These are phyloP conservation scores for Metschnikowia kofuensis DNA, from an alignment of 805 yeast genomes.

Conservation along the genomic window DNA sequence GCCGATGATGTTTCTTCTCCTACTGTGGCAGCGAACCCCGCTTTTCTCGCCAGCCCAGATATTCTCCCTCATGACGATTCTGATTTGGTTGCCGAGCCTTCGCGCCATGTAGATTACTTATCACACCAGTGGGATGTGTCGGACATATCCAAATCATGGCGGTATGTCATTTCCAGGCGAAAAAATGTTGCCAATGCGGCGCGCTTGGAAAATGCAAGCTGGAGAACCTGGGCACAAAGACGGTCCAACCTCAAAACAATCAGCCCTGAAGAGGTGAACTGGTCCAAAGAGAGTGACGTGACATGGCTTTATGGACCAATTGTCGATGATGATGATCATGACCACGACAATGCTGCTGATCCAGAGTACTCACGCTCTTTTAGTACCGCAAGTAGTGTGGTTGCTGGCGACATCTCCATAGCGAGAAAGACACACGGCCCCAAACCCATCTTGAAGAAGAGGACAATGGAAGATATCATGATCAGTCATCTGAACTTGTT, in stretches of 20 bases:
- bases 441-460: conserved; percentile 85
- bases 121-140: conserved; percentile 95
- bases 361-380: conserved; percentile 17
- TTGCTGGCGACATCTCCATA: conserved; percentile 45
- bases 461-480: conserved; percentile 80
- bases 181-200: conserved; percentile 72
- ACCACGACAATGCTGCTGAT: conserved; percentile 20
- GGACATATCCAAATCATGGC: conserved; percentile 94
- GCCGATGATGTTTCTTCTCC: conserved; percentile 13
- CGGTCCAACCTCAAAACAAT: conserved; percentile 68
- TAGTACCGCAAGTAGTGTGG: conserved; percentile 39
- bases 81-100: conserved; percentile 75
- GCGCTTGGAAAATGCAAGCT: conserved; percentile 56
- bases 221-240: conserved; percentile 95
- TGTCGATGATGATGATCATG: conserved; percentile 42
- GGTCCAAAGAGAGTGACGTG: conserved; percentile 96
- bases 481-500: conserved; percentile 54
- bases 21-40: conserved; percentile 6
- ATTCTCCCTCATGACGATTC: conserved; percentile 77
- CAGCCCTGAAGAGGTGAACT: conserved; percentile 86
- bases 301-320: conserved; percentile 98
- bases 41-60: conserved; percentile 28
- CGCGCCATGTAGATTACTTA: conserved; percentile 89
- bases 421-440: conserved; percentile 37
- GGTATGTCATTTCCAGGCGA: conserved; percentile 79